Percentiles rank a stretch among this genome's conserved stretches.
phyloP scores from a whole-genome alignment of 2,329 filamentous ascomycete genomes.

The Phaeosphaeria sp. region DNA sequence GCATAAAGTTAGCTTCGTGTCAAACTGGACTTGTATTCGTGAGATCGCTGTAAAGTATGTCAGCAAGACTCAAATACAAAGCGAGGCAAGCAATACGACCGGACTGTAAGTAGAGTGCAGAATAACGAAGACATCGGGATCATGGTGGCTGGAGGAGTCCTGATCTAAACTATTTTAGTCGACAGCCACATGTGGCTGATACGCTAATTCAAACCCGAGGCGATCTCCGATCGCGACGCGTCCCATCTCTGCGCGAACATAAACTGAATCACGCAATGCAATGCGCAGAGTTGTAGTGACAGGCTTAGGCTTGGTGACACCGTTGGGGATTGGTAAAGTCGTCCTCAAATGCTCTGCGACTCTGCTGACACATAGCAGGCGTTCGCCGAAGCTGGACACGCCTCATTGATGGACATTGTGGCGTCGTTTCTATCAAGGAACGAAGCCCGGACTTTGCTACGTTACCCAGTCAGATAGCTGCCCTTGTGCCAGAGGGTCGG shows the following conservation, averaged over 20 bases:
- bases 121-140: neutral
- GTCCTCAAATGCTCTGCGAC: neutral
- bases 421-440: constrained; percentile 74
- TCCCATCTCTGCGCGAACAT: neutral
- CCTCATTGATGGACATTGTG: constrained; percentile 79
- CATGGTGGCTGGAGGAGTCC: no score
- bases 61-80: neutral
- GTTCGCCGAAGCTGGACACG: constrained; percentile 79
- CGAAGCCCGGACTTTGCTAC: constrained; percentile 70
- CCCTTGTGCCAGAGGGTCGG: constrained; percentile 71
- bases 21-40: no score
- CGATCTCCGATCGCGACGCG: neutral
- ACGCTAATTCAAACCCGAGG: neutral
- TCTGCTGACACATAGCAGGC: constrained; percentile 52
- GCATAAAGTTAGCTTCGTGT: neutral
- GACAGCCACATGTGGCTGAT: constrained; percentile 20
- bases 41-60: no score
- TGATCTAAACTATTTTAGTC: neutral
- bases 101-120: neutral
- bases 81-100: neutral
- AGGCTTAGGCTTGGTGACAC: constrained; percentile 60
- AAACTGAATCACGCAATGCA: constrained; percentile 38
- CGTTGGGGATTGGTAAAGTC: constrained; percentile 73
- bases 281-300: constrained; percentile 60
- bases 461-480: constrained; percentile 85